Evolutionary conservation across 1,139 yeast species (phyloP), one percentile per base, ranked within the genome.

Genomic region (Saccharomyces hybrid): DNA sequence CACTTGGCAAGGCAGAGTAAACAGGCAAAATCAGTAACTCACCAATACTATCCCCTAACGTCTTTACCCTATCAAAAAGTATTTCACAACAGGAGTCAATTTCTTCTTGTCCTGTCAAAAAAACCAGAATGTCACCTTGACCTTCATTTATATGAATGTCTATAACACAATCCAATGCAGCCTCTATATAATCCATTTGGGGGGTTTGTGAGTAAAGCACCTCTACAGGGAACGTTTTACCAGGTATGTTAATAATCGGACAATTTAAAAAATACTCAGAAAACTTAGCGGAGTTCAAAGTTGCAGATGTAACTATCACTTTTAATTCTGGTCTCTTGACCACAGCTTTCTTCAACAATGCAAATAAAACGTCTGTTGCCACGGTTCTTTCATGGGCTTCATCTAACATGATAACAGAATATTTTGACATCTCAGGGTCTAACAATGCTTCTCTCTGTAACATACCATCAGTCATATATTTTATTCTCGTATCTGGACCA

Each of bases 311-410:
- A 6, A 90, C 84, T 52, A 93, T 84, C 4, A 91, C 75, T 64
- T 85, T 85, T 55, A 93, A 72, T 54, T 86, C 83, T 0, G 97
- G 95, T 56, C 95, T 81, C 50, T 81, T 72, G 19, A 68, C 63
- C 0, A 84, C 80, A 0, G 97, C 95, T 58, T 84, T 78, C 62
- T 90, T 87, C 58, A 93, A 72, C 49, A 93, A 73, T 0, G 96
- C 96, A 76, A 93, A 90, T 38, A 93, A 73, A 3, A 93, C 88
- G 75, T 93, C 99, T 0, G 98, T 93, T 0, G 97, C 88, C 48
- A 93, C 82, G 0, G 98, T 91, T 64, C 99, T 78, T 70, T 93
- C 99, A 70, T 93, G 99, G 0, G 97, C 97, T 70, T 90, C 98
- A 72, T 90, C 98, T 53, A 90, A 74, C 90, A 90, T 87, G n/a